Conservation (phyloP, 2,329 filamentous ascomycete species). For the Exophiala bonariae region DNA sequence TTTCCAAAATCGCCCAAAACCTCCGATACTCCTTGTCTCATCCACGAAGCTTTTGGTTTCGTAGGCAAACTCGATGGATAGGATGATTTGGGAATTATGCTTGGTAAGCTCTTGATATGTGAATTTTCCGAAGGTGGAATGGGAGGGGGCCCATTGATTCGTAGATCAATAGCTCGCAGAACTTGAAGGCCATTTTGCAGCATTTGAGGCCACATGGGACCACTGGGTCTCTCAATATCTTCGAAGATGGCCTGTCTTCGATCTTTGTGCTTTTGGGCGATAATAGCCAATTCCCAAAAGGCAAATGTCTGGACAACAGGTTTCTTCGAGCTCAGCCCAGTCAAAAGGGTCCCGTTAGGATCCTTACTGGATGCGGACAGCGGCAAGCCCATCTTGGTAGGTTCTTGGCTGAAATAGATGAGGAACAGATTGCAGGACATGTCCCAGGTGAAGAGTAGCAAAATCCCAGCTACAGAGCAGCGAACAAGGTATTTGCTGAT, state of each 20-base stretch:
- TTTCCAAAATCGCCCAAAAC: slow-evolving; percentile 21
- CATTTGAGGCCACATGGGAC: slow-evolving; percentile 79
- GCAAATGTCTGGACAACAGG: slow-evolving; percentile 77
- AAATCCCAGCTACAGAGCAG: slow-evolving; percentile 61
- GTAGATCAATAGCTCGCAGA: slow-evolving; percentile 65
- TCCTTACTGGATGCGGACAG: slow-evolving; percentile 84
- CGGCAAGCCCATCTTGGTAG: slow-evolving; percentile 79
- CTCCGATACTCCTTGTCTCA: slow-evolving; percentile 8
- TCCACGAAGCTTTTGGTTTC: slow-evolving; percentile 9
- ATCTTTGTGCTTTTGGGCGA: slow-evolving; percentile 71
- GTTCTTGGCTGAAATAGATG: slow-evolving; percentile 75
- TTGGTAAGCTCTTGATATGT: slow-evolving; percentile 48
- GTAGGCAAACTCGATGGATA: slow-evolving; percentile 18
- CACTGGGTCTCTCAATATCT: slow-evolving; percentile 80
- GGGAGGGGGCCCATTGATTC: slow-evolving; percentile 55
- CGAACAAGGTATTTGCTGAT: slow-evolving; percentile 48
- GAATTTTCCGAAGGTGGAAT: slow-evolving; percentile 41
- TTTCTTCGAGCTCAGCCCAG: slow-evolving; percentile 81
- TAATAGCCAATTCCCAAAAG: slow-evolving; percentile 85
- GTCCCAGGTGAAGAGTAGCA: slow-evolving; percentile 75
- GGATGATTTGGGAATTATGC: slow-evolving; percentile 50
- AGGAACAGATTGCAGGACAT: slow-evolving; percentile 75
- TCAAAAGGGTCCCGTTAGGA: slow-evolving; percentile 85
- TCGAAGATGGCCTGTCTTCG: slow-evolving; percentile 79
- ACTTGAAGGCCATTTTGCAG: slow-evolving; percentile 68